Evolutionary conservation across 2,329 filamentous ascomycete species (phyloP).

Genomic region (Aureobasidium mangrovei): DNA sequence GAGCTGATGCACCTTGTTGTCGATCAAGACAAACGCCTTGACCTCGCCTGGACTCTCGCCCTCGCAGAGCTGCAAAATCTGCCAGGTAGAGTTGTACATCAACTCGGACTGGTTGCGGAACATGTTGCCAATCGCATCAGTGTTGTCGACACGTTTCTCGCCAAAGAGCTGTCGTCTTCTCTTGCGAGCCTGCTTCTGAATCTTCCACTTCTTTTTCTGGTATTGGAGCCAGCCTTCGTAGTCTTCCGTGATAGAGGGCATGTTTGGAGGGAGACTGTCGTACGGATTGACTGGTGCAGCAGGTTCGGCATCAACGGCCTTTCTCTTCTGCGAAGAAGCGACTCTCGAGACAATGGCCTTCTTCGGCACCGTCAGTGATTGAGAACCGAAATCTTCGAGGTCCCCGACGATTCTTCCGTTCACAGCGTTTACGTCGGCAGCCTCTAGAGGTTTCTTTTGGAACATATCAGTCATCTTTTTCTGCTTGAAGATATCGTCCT

Average conservation of each 20-base stretch:
- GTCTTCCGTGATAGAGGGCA: constrained; percentile 78
- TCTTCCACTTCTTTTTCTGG: constrained; percentile 98
- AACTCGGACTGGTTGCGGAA: constrained; percentile 90
- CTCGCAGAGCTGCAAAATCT: constrained; percentile 76
- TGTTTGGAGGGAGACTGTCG: constrained; percentile 67
- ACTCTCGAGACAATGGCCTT: constrained; percentile 32
- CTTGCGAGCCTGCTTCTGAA: constrained; percentile 82
- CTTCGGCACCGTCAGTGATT: constrained; percentile 34
- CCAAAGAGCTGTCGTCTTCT: constrained; percentile 87
- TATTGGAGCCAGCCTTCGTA: constrained; percentile 85
- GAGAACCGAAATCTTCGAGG: constrained; percentile 40
- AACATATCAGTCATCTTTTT: constrained; percentile 97
- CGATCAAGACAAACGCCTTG: constrained; percentile 81
- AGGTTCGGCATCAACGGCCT: constrained; percentile 36
- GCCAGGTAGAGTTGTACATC: constrained; percentile 89
- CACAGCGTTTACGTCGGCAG: constrained; percentile 58
- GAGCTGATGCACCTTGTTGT: constrained; percentile 78
- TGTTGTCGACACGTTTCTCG: constrained; percentile 58
- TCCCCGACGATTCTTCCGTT: constrained; percentile 50
- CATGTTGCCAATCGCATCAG: constrained; percentile 56
- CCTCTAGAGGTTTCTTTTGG: constrained; percentile 59
- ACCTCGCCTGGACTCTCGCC: constrained; percentile 83
- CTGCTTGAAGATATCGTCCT: constrained; percentile 96
- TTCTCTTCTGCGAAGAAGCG: constrained; percentile 38
- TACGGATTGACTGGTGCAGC: constrained; percentile 66